Conservation (phyloP, 176 grass and related monocot genomes). For the Cenchrus purpureus region DNA sequence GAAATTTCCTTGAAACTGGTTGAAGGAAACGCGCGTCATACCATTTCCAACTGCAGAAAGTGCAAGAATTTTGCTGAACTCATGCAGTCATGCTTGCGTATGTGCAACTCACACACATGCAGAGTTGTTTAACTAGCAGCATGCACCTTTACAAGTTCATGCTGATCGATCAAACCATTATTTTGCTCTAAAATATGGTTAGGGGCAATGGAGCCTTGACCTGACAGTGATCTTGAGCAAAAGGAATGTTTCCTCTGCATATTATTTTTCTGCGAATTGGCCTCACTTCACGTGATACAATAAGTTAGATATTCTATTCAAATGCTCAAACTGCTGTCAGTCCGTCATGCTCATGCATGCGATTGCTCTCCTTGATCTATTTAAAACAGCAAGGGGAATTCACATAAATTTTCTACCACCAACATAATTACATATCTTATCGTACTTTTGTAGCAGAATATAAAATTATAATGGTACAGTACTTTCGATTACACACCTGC, state of each 20-base stretch:
- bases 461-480: neutral
- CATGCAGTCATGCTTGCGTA: neutral
- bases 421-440: neutral
- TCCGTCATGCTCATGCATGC: neutral
- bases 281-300: neutral
- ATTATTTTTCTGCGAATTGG: neutral
- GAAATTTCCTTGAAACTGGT: neutral
- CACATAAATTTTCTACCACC: too few relatives aligned
- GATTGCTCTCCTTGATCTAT: neutral
- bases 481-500: too few relatives aligned
- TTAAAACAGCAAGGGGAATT: neutral
- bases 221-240: constrained; percentile 17
- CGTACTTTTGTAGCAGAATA: neutral
- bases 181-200: neutral
- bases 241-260: constrained; percentile 5
- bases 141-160: neutral
- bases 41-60: neutral
- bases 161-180: too few relatives aligned
- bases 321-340: neutral
- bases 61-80: neutral
- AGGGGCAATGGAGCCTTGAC: neutral
- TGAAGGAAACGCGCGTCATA: too few relatives aligned
- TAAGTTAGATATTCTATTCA: neutral
- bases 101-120: neutral
- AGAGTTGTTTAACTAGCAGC: neutral